phyloP scores from a whole-genome alignment of 192 early-diverging fungal species.

The Thoreauomyces humboldtii region DNA sequence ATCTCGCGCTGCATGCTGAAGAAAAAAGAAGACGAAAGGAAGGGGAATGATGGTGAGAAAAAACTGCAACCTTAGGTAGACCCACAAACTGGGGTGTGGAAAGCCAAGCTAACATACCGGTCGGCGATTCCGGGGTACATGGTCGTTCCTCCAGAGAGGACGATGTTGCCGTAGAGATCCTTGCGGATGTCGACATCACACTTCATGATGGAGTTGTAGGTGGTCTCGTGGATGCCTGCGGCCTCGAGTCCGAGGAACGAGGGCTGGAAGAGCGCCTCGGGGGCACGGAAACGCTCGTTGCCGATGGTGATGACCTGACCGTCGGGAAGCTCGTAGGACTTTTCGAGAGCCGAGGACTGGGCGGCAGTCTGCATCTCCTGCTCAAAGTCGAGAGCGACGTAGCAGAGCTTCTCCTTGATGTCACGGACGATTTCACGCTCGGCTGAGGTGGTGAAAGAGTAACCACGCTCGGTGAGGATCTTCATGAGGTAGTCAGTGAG shows the following conservation, averaged over 20 bases:
- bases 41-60: background rate
- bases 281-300: conserved; percentile 58
- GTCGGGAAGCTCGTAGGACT: conserved; percentile 97
- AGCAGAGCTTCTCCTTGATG: conserved; percentile 76
- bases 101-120: conserved; percentile 49
- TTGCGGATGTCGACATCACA: conserved; percentile 96
- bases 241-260: conserved; percentile 76
- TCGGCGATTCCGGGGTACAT: conserved; percentile 98
- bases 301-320: conserved; percentile 61
- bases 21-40: background rate
- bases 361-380: conserved; percentile 95
- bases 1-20: conserved; percentile 91
- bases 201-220: conserved; percentile 96
- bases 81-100: background rate
- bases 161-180: conserved; percentile 95
- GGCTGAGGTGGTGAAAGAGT: conserved; percentile 57
- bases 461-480: conserved; percentile 60
- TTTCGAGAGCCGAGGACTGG: conserved; percentile 88
- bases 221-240: conserved; percentile 94
- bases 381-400: conserved; percentile 96
- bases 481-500: conserved; percentile 49
- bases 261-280: conserved; percentile 63
- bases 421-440: conserved; percentile 64
- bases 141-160: conserved; percentile 94
- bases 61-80: background rate